Evolutionary conservation across 1,139 yeast genomes (phyloP).

Genomic region (Lipomyces yarrowii): DNA sequence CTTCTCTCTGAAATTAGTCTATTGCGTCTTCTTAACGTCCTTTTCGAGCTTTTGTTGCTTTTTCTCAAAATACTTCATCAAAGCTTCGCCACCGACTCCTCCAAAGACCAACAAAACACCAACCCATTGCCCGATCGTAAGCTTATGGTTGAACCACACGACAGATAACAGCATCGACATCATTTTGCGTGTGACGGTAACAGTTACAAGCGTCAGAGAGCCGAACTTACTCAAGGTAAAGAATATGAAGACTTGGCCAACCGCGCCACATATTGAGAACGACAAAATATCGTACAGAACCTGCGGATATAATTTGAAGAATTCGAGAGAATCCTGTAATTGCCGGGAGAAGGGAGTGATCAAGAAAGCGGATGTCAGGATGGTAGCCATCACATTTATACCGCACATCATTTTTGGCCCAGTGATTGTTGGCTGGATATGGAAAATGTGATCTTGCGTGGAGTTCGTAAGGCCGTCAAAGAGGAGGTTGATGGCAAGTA

Average conservation of each 20-base stretch:
- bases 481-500: slow-evolving; percentile 64
- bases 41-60: slow-evolving; percentile 14
- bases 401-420: slow-evolving; percentile 91
- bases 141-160: slow-evolving; percentile 74
- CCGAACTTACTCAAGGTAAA: slow-evolving; percentile 81
- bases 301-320: slow-evolving; percentile 52
- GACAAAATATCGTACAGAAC: slow-evolving; percentile 61
- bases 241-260: slow-evolving; percentile 92
- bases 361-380: slow-evolving; percentile 47
- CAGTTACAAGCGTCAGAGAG: slow-evolving; percentile 81
- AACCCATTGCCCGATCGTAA: slow-evolving; percentile 66
- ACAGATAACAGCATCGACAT: slow-evolving; percentile 90
- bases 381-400: slow-evolving; percentile 61
- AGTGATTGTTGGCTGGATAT: slow-evolving; percentile 49
- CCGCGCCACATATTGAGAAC: slow-evolving; percentile 80
- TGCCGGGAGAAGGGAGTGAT: slow-evolving; percentile 52
- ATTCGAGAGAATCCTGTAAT: slow-evolving; percentile 51
- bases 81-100: slow-evolving; percentile 75
- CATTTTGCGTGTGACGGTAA: slow-evolving; percentile 96
- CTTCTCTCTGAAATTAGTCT: not conserved
- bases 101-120: slow-evolving; percentile 81
- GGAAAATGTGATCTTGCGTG: slow-evolving; percentile 82
- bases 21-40: not conserved
- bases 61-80: slow-evolving; percentile 43
- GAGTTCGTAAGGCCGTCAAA: slow-evolving; percentile 93